phyloP scores from a whole-genome alignment of 371 early-diverging fungal genomes.

The Batkoa obscura region DNA sequence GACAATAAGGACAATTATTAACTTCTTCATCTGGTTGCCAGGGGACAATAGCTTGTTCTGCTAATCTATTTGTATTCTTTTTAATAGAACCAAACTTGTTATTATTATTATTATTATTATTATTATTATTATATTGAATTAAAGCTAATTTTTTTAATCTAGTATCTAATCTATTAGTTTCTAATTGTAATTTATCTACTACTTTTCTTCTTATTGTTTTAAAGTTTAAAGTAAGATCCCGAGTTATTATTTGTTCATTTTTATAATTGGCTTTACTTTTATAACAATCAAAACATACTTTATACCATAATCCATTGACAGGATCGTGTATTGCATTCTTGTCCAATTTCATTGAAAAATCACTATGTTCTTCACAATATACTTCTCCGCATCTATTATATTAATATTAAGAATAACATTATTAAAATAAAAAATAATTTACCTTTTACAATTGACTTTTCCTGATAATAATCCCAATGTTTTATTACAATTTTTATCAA shows the following conservation, averaged over 20 bases:
- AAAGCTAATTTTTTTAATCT: slow-evolving; percentile 48
- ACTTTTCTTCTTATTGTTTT: background rate
- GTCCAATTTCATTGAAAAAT: background rate
- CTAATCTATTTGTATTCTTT: background rate
- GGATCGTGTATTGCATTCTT: background rate
- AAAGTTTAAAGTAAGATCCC: background rate
- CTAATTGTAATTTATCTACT: slow-evolving; percentile 18
- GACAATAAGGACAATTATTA: slow-evolving; percentile 28
- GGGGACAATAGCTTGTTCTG: slow-evolving; percentile 35
- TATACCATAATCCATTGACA: background rate
- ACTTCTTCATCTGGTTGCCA: slow-evolving; percentile 42
- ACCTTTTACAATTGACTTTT: slow-evolving; percentile 3
- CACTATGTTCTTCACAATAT: slow-evolving; percentile 1
- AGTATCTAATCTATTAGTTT: slow-evolving; percentile 68
- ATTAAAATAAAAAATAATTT: slow-evolving; percentile 2
- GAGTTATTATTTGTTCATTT: background rate
- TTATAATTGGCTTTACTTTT: background rate
- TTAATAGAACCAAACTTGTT: slow-evolving; percentile 31
- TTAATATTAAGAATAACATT: background rate
- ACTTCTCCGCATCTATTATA: slow-evolving; percentile 5
- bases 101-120: slow-evolving; percentile 6
- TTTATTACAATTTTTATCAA: background rate
- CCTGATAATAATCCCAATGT: background rate
- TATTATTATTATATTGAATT: background rate
- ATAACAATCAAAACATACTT: slow-evolving; percentile 2